Evolutionary conservation across 371 early-diverging fungal genomes (phyloP), one percentile per base, ranked within the genome.

Genomic region (Mucor plumbeus): DNA sequence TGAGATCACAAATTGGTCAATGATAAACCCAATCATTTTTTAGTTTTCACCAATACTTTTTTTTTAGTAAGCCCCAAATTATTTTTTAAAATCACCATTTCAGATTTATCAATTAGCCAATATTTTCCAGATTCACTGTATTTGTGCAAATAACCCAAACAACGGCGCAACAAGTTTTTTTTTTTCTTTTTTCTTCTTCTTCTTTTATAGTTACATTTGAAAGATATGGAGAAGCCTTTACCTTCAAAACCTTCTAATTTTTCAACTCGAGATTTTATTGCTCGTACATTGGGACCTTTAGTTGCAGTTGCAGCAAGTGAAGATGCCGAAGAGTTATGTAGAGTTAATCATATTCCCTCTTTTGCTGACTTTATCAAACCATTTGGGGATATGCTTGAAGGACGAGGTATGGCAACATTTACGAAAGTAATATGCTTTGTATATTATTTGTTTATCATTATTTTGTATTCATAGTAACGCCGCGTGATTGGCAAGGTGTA

Each of bases 291-390:
- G 33, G 85, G 90, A 26, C 96, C 95, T 39, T 78, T 91, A 31
- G 83, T 94, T 53, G 91, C 92, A 1, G 90, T 94, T 7, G 75
- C 89, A 17, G 86, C 93, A 13, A 90, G 94, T 35, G 79, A 79
- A 47, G 92, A 90, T 70, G 92, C 89, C 1, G 90, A 90, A 39
- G 89, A 88, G 56, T 73, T 91, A 11, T 92, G 90, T 61, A 84
- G 82, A 56, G 79, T 77, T 10, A 94, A 91, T 74, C 81, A 87
- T 53, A 81, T 94, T 57, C 80, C 87, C 33, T 82, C 88, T 0
- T 85, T 95, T 70, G 86, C 85, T 9, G 91, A 94, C 64, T 80
- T 95, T 19, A 74, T 96, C 39, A 78, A 84, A 53, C 97, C 97
- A 8, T 95, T 96, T 84, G 95, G 95, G 13, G 87, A 88, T 21